Evolutionary conservation across 2,329 filamentous ascomycete genomes (phyloP), one percentile per base, ranked within the genome.

Genomic region (Aspergillus aculeatinus): DNA sequence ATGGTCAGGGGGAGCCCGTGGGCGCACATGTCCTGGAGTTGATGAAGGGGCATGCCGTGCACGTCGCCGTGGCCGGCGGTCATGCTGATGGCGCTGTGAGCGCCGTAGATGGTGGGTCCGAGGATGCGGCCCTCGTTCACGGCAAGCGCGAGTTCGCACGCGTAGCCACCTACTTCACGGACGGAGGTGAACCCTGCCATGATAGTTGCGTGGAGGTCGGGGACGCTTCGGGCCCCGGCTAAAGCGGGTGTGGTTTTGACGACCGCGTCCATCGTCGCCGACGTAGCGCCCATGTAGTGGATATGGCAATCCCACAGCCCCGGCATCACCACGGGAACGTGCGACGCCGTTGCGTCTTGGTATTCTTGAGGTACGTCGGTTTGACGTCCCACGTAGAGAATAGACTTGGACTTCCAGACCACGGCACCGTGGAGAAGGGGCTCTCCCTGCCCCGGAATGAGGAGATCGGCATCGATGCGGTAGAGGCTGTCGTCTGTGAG

Each of bases 281-380:
- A 52, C 4, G 63, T 63, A 2, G 69, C 59, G n/a, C 79, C 82
- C 4, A 75, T 63, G 61, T 80, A 81, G 65, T 84, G 82, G 0
- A 77, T 74, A 66, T 84, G 82, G 61, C 76, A 80, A 59, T 85
- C 82, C 81, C 82, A 84, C 23, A 85, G 74, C 2, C 82, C 82
- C 0, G 82, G 82, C 71, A 84, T 79, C 9, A 82, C 65, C 10
- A 80, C 76, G 0, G 77, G 75, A 14, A 83, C 78, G 19, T 72
- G 68, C 0, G 68, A 72, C 27, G 68, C 67, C 1, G 59, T 60
- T 27, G 76, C 55, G 5, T 61, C 31, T 14, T 59, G 61, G 59
- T 77, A 80, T 54, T 73, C 68, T 11, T 54, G 50, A 1, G 77
- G 77, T 5, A 77, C 59, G 14, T 66, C 61, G 12, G 62, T 42